Evolutionary conservation across 805 yeast species (phyloP), one percentile per base, ranked within the genome.

Genomic region (Nematodospora valgi): DNA sequence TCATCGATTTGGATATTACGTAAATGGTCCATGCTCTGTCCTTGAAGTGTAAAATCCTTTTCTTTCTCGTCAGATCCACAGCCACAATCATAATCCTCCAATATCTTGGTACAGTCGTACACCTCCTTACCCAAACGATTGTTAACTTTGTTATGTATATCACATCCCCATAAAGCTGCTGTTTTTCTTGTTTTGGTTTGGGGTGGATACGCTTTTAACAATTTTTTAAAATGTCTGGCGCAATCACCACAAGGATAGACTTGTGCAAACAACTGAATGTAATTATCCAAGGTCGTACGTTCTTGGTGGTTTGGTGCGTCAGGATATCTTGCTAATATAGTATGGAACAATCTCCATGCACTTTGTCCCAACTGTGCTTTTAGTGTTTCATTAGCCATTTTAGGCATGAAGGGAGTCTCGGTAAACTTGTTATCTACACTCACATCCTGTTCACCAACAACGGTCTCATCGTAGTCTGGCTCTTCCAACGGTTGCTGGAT

Each of bases 161-260:
- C 82, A 54, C 98, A 93, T 1, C 98, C 98, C 98, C 98, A 93
- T 45, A 86, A 63, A 0, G 96, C 87, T 1, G 98, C 98, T 3
- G 77, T 74, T 42, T 79, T 78, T 39, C 96, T 70, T 15, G 83
- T 72, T 6, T 77, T 68, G 3, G 82, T 71, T 52, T 93, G 98
- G 2, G 96, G 96, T 1, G 98, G 98, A 51, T 68, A 80, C 48
- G 82, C 70, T 38, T 65, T 52, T 38, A 93, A 60, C 45, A 91
- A 62, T 52, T 74, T 62, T 44, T 75, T 82, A 58, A 93, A 93
- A 58, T 93, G 98, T 45, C 86, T 70, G 0, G 98, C 97, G 62
- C 98, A 93, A 55, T 91, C 97, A 3, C 95, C 95, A 62, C 98
- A 91, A 0, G 98, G 98, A 46, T 93, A 93, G 7, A 93, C 91